Evolutionary conservation across 208 protist genomes (phyloP).

Genomic region (Trypanosoma brucei): DNA sequence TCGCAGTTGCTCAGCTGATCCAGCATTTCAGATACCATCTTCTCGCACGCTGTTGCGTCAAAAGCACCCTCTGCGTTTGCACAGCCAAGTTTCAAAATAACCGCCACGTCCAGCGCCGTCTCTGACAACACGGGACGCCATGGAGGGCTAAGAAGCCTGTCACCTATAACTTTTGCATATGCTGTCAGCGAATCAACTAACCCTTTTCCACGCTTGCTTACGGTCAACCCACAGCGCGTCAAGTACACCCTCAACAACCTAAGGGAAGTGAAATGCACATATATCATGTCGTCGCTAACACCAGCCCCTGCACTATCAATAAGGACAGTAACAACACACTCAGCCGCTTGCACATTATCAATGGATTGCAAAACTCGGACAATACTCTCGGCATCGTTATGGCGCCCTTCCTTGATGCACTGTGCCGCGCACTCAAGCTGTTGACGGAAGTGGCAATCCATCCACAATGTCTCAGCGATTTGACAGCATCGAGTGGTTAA

Average conservation of each 20-base stretch:
- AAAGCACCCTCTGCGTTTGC: slow-evolving; percentile 15
- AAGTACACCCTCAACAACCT: slow-evolving; percentile 58
- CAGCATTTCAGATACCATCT: slow-evolving; percentile 8
- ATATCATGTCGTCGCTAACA: slow-evolving; percentile 21
- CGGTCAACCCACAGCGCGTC: slow-evolving; percentile 25
- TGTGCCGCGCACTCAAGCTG: slow-evolving; percentile 39
- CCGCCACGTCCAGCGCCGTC: slow-evolving; percentile 34
- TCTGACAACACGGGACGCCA: slow-evolving; percentile 70
- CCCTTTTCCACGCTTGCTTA: slow-evolving; percentile 15
- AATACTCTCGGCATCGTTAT: slow-evolving; percentile 38
- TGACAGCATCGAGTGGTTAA: slow-evolving; percentile 12
- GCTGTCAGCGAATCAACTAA: slow-evolving; percentile 39
- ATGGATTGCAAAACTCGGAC: slow-evolving; percentile 37
- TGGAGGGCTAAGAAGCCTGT: slow-evolving; percentile 20
- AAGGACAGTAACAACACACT: slow-evolving; percentile 24
- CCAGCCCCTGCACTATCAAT: slow-evolving; percentile 19
- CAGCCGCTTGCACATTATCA: slow-evolving; percentile 11
- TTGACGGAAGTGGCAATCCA: slow-evolving; percentile 21
- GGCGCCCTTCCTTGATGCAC: slow-evolving; percentile 52
- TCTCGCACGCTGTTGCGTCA: slow-evolving; percentile 8
- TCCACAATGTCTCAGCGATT: slow-evolving; percentile 8
- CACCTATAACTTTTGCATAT: slow-evolving; percentile 27
- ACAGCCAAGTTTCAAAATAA: slow-evolving; percentile 72
- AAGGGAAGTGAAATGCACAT: slow-evolving; percentile 63
- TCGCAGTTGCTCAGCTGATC: slow-evolving; percentile 20